phyloP scores from a whole-genome alignment of 768 basidiomycete species.

The Coprinellus aureogranulatus region DNA sequence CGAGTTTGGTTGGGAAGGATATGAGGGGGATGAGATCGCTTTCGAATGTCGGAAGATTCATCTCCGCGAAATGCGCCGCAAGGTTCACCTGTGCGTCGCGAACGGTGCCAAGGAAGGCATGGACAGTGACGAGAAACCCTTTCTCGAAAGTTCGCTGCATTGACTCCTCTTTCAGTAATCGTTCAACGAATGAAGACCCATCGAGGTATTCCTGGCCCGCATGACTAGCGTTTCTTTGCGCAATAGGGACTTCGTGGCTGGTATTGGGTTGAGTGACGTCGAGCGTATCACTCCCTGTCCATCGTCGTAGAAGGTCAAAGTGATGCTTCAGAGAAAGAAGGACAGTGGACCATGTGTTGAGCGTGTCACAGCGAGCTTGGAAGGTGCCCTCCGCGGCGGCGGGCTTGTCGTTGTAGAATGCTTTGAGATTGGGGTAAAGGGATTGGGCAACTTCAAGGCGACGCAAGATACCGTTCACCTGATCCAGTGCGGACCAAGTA shows the following conservation, averaged over 20 bases:
- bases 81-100: slow-evolving; percentile 85
- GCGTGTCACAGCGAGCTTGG: slow-evolving; percentile 80
- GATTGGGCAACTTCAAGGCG: slow-evolving; percentile 81
- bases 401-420: slow-evolving; percentile 77
- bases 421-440: slow-evolving; percentile 81
- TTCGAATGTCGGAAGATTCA: slow-evolving; percentile 91
- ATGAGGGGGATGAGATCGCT: slow-evolving; percentile 87
- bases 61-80: slow-evolving; percentile 70
- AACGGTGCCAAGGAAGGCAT: slow-evolving; percentile 79
- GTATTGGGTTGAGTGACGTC: slow-evolving; percentile 83
- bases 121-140: slow-evolving; percentile 82
- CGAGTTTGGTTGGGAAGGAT: slow-evolving; percentile 93
- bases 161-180: slow-evolving; percentile 93
- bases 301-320: slow-evolving; percentile 75
- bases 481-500: slow-evolving; percentile 50
- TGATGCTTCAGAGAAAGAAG: slow-evolving; percentile 81
- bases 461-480: slow-evolving; percentile 64
- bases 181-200: slow-evolving; percentile 87
- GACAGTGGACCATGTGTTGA: slow-evolving; percentile 91
- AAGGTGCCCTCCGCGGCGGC: slow-evolving; percentile 63
- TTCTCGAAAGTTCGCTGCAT: slow-evolving; percentile 93
- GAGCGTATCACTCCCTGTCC: slow-evolving; percentile 91
- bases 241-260: slow-evolving; percentile 53
- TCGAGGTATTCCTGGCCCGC: slow-evolving; percentile 50
- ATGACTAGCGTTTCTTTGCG: slow-evolving; percentile 16